Evolutionary conservation across 192 early-diverging fungal genomes (phyloP).

Genomic region (Spizellomyces punctatus): DNA sequence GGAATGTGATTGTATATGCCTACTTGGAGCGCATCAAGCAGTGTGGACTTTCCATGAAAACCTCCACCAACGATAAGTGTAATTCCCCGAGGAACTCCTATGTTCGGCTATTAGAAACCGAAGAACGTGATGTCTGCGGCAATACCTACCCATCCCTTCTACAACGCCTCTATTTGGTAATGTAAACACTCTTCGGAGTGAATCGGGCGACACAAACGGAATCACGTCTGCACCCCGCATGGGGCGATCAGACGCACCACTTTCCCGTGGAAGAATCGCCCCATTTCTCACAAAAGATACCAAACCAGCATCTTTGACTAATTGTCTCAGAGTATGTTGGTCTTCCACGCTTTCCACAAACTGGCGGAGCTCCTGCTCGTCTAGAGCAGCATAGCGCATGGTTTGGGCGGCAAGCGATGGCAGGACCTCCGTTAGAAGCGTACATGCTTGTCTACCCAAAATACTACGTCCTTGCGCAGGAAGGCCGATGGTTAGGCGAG

Average conservation of each 20-base stretch:
- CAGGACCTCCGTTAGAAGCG: conserved; percentile 45
- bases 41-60: conserved; percentile 63
- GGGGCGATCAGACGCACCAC: conserved; percentile 51
- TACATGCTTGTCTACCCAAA: conserved; percentile 35
- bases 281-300: conserved; percentile 56
- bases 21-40: conserved; percentile 55
- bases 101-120: not conserved
- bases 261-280: conserved; percentile 52
- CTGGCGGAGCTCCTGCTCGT: conserved; percentile 21
- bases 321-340: conserved; percentile 47
- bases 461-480: conserved; percentile 56
- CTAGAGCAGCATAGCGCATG: conserved; percentile 34
- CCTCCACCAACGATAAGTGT: conserved; percentile 56
- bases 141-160: conserved; percentile 37
- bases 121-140: conserved; percentile 1
- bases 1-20: conserved; percentile 62
- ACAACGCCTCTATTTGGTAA: conserved; percentile 52
- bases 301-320: conserved; percentile 37
- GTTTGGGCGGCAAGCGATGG: conserved; percentile 38
- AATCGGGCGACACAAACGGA: conserved; percentile 42
- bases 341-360: conserved; percentile 53
- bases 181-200: conserved; percentile 38
- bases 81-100: conserved; percentile 47
- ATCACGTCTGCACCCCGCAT: conserved; percentile 17
- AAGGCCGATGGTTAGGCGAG: conserved; percentile 44